Base-by-base conservation (phyloP, 1,139 yeast species). In the Fermentozyma sake region DNA sequence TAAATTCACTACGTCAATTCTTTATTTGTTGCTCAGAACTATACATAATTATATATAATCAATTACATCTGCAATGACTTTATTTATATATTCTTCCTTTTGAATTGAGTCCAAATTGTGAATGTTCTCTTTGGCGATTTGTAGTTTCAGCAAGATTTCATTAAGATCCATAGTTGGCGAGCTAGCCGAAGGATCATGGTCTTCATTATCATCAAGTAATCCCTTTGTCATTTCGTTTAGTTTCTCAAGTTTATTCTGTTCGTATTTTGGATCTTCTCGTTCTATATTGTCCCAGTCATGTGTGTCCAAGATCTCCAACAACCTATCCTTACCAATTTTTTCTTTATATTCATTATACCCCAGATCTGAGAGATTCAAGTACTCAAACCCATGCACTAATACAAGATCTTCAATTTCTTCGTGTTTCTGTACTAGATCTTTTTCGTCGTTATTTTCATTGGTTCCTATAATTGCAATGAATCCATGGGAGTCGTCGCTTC, bases 211-310 rank as follows among this genome's bases (percentile, higher is more conserved):
- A 5, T 29, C 34, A 9, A 62, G 31, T 20, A 62, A 42, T 2
- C 55, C 48, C 28, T 44, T 32, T 8, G 54, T 41, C 69, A 63
- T 61, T 7, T 45, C 44, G 4, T 37, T 38, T 13, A 54, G 31
- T 26, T 49, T 52, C 1, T 42, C 41, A 15, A 11, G n/a, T 33
- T 61, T 57, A 23, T 40, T 45, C 10, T 35, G 27, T n/a, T 39
- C 39, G 24, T 41, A 43, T 3, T 26, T 28, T 3, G 29, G 28
- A 16, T 30, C 24, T 2, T 25, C 20, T 16, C 27, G 18, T 5
- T 47, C 50, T 28, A 48, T 42, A 23, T 49, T 44, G 10, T 41
- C 34, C 73, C 73, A 67, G 16, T 61, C 67, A 34, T 67, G 69
- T 2, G 63, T 45, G 15, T 66, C 60, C 7, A 67, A 33, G 11